These are phyloP conservation scores for Coleophoma cylindrospora DNA, from an alignment of 2,329 filamentous ascomycete genomes.

Conservation along the genomic window DNA sequence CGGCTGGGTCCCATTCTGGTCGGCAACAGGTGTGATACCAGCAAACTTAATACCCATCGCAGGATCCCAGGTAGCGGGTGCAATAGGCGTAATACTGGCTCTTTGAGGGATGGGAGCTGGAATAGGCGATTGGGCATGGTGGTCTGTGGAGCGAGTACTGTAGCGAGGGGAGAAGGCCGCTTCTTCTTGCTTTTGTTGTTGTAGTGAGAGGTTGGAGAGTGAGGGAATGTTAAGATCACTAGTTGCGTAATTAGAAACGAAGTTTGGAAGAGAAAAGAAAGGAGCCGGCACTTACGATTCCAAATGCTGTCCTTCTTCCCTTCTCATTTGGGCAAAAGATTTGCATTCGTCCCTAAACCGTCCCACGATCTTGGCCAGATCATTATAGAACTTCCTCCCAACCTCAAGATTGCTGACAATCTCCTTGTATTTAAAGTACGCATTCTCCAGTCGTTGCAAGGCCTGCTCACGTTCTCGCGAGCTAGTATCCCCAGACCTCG, in stretches of 20 bases:
- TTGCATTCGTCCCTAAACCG: conserved; percentile 77
- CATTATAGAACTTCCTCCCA: conserved; percentile 95
- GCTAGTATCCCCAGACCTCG: conserved; percentile 53
- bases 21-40: conserved; percentile 22
- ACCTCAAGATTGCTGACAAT: conserved; percentile 88
- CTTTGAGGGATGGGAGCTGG: conserved; percentile 35
- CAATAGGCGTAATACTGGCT: conserved; percentile 46
- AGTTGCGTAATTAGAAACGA: background rate
- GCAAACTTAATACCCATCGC: conserved; percentile 78
- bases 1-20: conserved; percentile 15
- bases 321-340: conserved; percentile 73
- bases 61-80: conserved; percentile 67
- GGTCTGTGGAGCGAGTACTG: conserved; percentile 6
- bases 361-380: conserved; percentile 81
- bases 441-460: conserved; percentile 82
- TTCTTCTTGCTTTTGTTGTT: conserved; percentile 16
- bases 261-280: background rate
- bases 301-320: conserved; percentile 73
- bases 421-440: conserved; percentile 95
- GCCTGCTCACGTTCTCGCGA: conserved; percentile 76
- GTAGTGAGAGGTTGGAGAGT: conserved; percentile 12
- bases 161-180: conserved; percentile 8
- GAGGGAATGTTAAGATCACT: conserved; percentile 18
- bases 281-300: conserved; percentile 55
- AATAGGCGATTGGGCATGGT: conserved; percentile 30